phyloP scores from a whole-genome alignment of 257 asterid species.

The Solanum sejunctum region DNA sequence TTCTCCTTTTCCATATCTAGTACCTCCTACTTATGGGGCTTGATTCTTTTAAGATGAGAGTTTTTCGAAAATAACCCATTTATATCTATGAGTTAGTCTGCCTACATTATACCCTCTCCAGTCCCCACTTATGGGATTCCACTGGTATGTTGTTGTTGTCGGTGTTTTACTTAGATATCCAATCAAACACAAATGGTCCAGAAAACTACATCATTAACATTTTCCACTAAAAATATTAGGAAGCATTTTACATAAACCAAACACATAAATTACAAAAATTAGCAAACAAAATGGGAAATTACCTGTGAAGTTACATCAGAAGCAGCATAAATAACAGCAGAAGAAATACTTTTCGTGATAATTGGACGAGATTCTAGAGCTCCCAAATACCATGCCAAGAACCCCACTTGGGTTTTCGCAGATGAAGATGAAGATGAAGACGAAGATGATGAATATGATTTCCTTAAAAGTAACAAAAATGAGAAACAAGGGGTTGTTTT shows the following conservation, averaged over 20 bases:
- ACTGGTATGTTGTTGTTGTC: no score
- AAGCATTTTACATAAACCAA: not conserved
- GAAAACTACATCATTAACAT: not conserved
- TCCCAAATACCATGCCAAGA: constrained; percentile 68
- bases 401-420: constrained; percentile 26
- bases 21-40: no score
- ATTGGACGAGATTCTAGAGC: constrained; percentile 60
- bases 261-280: not conserved
- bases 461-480: not conserved
- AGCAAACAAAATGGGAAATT: not conserved
- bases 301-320: constrained; percentile 89
- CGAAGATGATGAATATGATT: constrained; percentile 17
- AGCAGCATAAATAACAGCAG: constrained; percentile 60
- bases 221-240: not conserved
- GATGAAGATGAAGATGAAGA: not conserved
- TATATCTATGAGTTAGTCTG: no score
- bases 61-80: no score
- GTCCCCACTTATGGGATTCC: no score
- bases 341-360: constrained; percentile 54
- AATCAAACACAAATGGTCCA: not conserved
- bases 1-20: no score
- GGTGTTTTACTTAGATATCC: not conserved
- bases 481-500: constrained; percentile 6
- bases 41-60: no score
- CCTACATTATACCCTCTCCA: no score